Conservation (phyloP, 2,329 filamentous ascomycete species). For the Geosmithia morbida region DNA sequence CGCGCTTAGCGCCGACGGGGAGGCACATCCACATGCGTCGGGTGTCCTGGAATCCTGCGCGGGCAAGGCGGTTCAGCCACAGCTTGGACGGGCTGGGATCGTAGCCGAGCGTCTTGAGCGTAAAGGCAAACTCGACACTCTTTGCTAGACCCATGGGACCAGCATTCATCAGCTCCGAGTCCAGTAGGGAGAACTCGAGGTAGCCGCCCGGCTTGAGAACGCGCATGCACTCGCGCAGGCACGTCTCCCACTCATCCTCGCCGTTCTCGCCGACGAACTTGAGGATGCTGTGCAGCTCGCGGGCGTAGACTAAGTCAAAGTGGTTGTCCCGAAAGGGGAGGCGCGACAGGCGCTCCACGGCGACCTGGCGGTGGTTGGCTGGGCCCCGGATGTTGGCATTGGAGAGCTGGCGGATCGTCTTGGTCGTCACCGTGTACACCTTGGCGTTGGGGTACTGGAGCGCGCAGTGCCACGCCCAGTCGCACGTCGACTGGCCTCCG, state of each 20-base stretch:
- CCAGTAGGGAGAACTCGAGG: constrained; percentile 79
- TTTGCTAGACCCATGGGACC: constrained; percentile 68
- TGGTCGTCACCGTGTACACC: constrained; percentile 76
- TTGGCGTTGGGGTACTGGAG: constrained; percentile 73
- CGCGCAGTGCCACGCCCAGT: constrained; percentile 94
- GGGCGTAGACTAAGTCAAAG: constrained; percentile 85
- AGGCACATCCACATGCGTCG: constrained; percentile 82
- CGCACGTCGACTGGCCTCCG: constrained; percentile 69
- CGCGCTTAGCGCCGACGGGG: constrained; percentile 51
- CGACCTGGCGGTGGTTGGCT: constrained; percentile 71
- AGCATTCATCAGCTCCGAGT: constrained; percentile 78
- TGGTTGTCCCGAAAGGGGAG: constrained; percentile 75
- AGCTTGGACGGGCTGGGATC: constrained; percentile 71
- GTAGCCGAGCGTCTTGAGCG: constrained; percentile 78
- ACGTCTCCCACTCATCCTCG: constrained; percentile 77
- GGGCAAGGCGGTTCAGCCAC: constrained; percentile 61
- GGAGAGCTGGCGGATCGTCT: constrained; percentile 52
- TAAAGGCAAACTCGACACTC: constrained; percentile 83
- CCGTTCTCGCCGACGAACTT: constrained; percentile 55
- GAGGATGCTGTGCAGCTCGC: constrained; percentile 72
- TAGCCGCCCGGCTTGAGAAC: constrained; percentile 88
- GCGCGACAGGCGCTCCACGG: constrained; percentile 60
- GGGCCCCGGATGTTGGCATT: constrained; percentile 71
- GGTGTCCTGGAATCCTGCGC: constrained; percentile 64
- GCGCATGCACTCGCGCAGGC: constrained; percentile 73